phyloP scores from a whole-genome alignment of 2,329 filamentous ascomycete species.

The Beauveria asiatica region DNA sequence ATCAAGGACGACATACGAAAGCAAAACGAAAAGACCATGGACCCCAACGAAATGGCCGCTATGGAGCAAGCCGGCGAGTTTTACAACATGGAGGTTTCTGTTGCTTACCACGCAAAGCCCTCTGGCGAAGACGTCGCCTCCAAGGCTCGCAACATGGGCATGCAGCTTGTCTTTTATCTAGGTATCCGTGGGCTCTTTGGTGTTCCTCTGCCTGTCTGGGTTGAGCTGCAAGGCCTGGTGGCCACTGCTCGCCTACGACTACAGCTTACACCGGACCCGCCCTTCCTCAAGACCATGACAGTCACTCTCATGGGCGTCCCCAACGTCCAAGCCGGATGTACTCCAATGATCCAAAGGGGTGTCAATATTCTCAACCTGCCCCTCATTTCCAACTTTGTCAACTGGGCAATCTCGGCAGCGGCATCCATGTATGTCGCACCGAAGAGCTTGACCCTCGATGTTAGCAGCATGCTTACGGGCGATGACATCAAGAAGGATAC shows the following conservation, averaged over 20 bases:
- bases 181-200: constrained; percentile 85
- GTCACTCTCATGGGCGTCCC: constrained; percentile 93
- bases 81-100: constrained; percentile 85
- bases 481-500: constrained; percentile 90
- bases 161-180: constrained; percentile 91
- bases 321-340: constrained; percentile 80
- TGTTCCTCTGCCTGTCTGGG: constrained; percentile 77
- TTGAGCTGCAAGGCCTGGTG: constrained; percentile 84
- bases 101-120: constrained; percentile 85
- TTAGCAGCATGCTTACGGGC: constrained; percentile 82
- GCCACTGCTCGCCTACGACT: constrained; percentile 77
- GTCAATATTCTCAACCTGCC: constrained; percentile 89
- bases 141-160: constrained; percentile 91
- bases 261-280: constrained; percentile 81
- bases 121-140: constrained; percentile 61
- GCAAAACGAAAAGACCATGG: constrained; percentile 71
- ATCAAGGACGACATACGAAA: constrained; percentile 74
- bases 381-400: constrained; percentile 92
- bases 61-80: constrained; percentile 86
- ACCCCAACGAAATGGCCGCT: constrained; percentile 78
- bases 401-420: constrained; percentile 83
- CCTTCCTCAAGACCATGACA: constrained; percentile 84
- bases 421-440: constrained; percentile 89
- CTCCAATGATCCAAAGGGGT: constrained; percentile 84
- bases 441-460: constrained; percentile 86